Conservation (phyloP, 495 filamentous ascomycete genomes). For the Friedmanniomyces endolithicus region DNA sequence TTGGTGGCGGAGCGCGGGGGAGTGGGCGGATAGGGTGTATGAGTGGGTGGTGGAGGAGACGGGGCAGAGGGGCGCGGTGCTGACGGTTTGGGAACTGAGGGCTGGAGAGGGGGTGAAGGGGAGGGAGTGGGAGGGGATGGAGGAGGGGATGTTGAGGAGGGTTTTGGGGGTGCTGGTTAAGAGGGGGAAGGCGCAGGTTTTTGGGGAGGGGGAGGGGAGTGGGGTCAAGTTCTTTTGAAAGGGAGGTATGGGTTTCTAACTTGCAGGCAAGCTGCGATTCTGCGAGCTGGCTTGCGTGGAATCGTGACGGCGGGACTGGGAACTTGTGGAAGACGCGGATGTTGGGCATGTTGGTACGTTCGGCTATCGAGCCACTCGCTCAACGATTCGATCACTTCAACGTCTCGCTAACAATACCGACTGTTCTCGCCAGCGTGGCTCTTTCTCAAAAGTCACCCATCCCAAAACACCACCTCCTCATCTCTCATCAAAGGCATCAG, state of each 20-base stretch:
- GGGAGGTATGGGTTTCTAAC: no score
- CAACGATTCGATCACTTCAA: background rate
- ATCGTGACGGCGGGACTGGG: no score
- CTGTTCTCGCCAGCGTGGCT: background rate
- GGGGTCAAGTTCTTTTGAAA: constrained; percentile 91
- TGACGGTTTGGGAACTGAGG: constrained; percentile 65
- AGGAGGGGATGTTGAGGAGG: constrained; percentile 62
- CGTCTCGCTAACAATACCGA: background rate
- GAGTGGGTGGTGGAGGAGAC: constrained; percentile 59
- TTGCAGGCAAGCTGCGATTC: no score
- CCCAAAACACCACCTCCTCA: background rate
- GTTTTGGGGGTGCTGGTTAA: constrained; percentile 71
- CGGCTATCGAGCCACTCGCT: background rate
- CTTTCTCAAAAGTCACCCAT: background rate
- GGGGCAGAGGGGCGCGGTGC: constrained; percentile 57
- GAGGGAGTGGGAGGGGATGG: constrained; percentile 42
- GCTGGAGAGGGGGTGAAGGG: constrained; percentile 44
- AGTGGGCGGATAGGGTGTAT: constrained; percentile 51
- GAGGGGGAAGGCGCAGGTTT: constrained; percentile 82
- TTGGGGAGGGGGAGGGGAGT: constrained; percentile 70
- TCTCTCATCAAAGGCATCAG: background rate
- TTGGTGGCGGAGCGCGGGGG: constrained; percentile 58
- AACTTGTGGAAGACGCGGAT: no score
- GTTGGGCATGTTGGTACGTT: background rate
- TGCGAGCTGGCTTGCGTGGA: no score